Percentiles rank a stretch among this genome's conserved stretches.
phyloP scores from a whole-genome alignment of 306 rosid species.

The Biancaea sappan region DNA sequence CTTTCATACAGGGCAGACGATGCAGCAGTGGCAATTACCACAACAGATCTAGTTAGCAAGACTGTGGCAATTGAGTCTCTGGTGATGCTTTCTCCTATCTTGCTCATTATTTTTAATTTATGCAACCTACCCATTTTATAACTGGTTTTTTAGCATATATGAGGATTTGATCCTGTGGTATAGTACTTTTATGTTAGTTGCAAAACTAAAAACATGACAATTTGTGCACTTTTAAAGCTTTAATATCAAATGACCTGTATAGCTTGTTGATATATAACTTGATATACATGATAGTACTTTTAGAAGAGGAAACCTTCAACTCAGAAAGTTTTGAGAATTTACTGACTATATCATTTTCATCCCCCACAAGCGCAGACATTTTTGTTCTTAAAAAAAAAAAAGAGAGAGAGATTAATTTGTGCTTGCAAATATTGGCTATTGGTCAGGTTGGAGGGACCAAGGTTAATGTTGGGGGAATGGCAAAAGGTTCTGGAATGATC shows the following conservation, averaged over 20 bases:
- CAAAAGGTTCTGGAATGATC: conserved; percentile 99
- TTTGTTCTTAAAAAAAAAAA: conserved; percentile 15
- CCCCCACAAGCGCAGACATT: not conserved
- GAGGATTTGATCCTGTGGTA: conserved; percentile 23
- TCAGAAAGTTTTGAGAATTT: conserved; percentile 8
- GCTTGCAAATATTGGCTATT: conserved; percentile 36
- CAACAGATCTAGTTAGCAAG: conserved; percentile 95
- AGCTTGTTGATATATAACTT: not conserved
- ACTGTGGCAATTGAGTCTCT: conserved; percentile 86
- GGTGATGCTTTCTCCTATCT: conserved; percentile 49
- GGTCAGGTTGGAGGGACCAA: conserved; percentile 73
- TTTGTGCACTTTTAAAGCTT: not conserved
- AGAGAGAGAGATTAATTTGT: not conserved
- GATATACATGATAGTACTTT: not conserved
- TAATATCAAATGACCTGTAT: not conserved
- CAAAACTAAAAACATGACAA: conserved; percentile 9
- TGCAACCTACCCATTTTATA: not conserved
- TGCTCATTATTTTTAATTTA: conserved; percentile 12
- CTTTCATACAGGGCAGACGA: conserved; percentile 74
- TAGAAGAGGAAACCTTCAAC: not conserved
- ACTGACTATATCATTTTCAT: conserved; percentile 11
- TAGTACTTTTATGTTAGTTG: conserved; percentile 8
- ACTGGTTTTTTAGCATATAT: not conserved
- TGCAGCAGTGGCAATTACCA: conserved; percentile 96
- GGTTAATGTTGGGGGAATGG: conserved; percentile 90